Base-by-base conservation (phyloP, 192 early-diverging fungal genomes). In the Lobosporangium transversale region DNA sequence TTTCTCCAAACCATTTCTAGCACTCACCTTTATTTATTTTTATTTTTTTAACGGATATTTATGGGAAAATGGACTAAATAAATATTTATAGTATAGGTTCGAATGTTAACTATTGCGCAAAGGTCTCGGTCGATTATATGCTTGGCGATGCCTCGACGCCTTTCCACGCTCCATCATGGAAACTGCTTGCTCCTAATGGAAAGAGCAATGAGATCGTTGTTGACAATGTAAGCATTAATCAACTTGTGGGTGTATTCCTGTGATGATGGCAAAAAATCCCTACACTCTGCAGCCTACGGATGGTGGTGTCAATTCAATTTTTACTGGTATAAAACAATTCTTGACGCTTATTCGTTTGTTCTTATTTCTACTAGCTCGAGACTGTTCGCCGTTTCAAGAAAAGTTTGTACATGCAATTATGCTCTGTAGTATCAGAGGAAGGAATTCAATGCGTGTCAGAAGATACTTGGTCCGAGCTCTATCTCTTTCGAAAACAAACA, bases 151-250 rank as follows among this genome's bases (percentile, higher is more conserved):
- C 63, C 3, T 61, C 58, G 20, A 65, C 57, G 21, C 73, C 53
- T 4, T 67, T 62, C 35, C 57, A 67, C 30, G 29, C 58, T 12
- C 64, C 35, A 42, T 62, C 64, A 33, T 76, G 73, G 73, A 65
- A 58, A 33, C 35, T 37, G 6, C 15, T 44, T 11, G 50, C 53
- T 5, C 47, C 64, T 8, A 50, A 35, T 12, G 40, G 37, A 9
- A 54, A 14, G 0, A 62, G 21, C 24, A 60, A 52, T 9, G 45
- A 55, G 4, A 51, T 67, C 29, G n/a, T 76, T 7, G 73, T 76
- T 8, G 73, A 76, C 47, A 76, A 76, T 24, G 73, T 76, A 62
- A 45, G 73, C 15, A n/a, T n/a, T n/a, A n/a, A n/a, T n/a, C n/a
- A n/a, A n/a, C n/a, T n/a, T n/a, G n/a, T n/a, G n/a, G n/a, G n/a